Base-by-base conservation (phyloP, 108 stramenopile species). In the Chaetoceros tenuissimus region DNA sequence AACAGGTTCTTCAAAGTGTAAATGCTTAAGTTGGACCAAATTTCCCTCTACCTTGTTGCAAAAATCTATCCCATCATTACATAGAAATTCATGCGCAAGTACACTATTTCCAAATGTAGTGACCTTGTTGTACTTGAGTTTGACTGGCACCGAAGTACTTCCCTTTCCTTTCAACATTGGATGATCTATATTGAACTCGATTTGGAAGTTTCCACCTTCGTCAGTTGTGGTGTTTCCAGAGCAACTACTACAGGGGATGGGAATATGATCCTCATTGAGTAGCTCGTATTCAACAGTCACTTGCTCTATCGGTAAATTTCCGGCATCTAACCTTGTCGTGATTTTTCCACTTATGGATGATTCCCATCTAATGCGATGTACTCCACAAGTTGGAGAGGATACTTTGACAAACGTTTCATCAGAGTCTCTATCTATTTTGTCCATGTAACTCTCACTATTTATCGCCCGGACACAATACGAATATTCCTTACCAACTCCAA, bases 11-110 rank as follows among this genome's bases (percentile, higher is more conserved):
- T 53, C 24, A 24, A 53, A 53, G 7, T 24, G n/a, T 18, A 53
- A 27, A 53, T 53, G 53, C 7, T 24, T 20, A 24, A 53, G 53
- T 10, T 53, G 29, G n/a, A 53, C 53, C 22, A 53, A n/a, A 25
- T 25, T 53, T 3, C 53, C 24, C 5, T 24, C 24, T n/a, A n/a
- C n/a, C 3, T n/a, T n/a, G 13, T 5, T 13, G 53, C 53, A 53
- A 24, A 28, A 25, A 28, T 5, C 5, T 3, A 28, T 53, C 22
- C 23, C 10, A 5, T 53, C 53, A 26, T 53, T 53, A 18, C 53
- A 53, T 3, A 53, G 24, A 18, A 53, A 53, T 5, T 24, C 27
- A 27, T 53, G 53, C 18, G 24, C 18, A 3, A 53, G 26, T n/a
- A 5, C 10, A 53, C 10, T 26, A n/a, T n/a, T n/a, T n/a, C n/a